Evolutionary conservation across 139 green algal genomes (phyloP).

Genomic region (Chlamydomonas sp.): DNA sequence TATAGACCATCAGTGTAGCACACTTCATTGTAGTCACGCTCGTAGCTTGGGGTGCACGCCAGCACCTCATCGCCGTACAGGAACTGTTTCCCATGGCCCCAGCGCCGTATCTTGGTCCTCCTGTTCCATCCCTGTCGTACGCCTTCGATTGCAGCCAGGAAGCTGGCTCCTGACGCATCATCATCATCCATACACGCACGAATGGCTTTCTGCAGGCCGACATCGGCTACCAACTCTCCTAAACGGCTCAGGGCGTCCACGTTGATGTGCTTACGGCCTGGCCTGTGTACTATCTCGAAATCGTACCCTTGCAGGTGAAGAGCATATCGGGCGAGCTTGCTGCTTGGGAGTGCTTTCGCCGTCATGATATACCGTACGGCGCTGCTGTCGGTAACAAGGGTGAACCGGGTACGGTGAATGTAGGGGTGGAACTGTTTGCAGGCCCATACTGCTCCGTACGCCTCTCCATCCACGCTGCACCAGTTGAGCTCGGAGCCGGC

Average conservation of each 20-base stretch:
- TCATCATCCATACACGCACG: too few relatives aligned
- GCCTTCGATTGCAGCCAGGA: too few relatives aligned
- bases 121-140: too few relatives aligned
- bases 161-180: too few relatives aligned
- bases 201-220: too few relatives aligned
- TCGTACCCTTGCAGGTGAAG: constrained; percentile 39
- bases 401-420: constrained; percentile 39
- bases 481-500: constrained; percentile 6
- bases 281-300: constrained; percentile 20
- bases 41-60: too few relatives aligned
- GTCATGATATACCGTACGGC: constrained; percentile 24
- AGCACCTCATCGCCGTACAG: too few relatives aligned
- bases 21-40: too few relatives aligned
- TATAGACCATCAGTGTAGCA: too few relatives aligned
- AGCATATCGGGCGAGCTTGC: constrained; percentile 31
- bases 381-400: constrained; percentile 36
- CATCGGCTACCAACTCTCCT: not conserved
- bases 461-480: constrained; percentile 31
- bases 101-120: too few relatives aligned
- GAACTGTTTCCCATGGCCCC: too few relatives aligned
- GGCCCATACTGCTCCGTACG: constrained; percentile 15
- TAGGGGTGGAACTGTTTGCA: constrained; percentile 36
- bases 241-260: constrained; percentile 19
- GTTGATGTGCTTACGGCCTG: not conserved
- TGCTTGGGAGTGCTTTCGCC: not conserved